A percentile compares a stretch with the other conserved stretches of the same genome.
Evolutionary conservation across 2,329 filamentous ascomycete genomes (phyloP).

Genomic region (Aureobasidium leucospermi): DNA sequence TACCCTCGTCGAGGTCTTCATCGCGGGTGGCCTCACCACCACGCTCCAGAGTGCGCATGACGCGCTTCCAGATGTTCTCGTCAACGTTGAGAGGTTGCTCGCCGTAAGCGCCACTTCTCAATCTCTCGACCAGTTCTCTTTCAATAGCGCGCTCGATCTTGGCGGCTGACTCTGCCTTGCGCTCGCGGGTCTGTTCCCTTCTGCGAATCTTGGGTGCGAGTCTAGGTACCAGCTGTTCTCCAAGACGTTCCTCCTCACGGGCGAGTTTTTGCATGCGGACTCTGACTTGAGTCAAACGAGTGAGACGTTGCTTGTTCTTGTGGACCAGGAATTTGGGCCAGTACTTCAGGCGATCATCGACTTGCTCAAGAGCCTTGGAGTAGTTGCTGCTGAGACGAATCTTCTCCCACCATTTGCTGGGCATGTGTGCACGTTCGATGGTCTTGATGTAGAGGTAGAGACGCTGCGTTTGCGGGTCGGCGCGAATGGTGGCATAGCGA

Average conservation of each 20-base stretch:
- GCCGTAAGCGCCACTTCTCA: slow-evolving; percentile 89
- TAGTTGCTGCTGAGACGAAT: slow-evolving; percentile 90
- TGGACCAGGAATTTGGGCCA: slow-evolving; percentile 90
- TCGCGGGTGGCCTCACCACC: slow-evolving; percentile 76
- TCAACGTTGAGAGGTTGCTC: slow-evolving; percentile 93
- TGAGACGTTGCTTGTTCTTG: slow-evolving; percentile 95
- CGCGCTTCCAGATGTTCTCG: slow-evolving; percentile 94
- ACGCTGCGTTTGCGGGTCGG: slow-evolving; percentile 69
- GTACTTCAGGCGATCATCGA: slow-evolving; percentile 81
- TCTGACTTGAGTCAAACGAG: slow-evolving; percentile 82
- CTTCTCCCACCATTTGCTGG: slow-evolving; percentile 88
- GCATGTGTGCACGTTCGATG: slow-evolving; percentile 78
- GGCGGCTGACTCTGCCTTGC: slow-evolving; percentile 52
- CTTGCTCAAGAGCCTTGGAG: slow-evolving; percentile 75
- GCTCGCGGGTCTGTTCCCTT: slow-evolving; percentile 41
- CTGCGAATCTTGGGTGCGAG: slow-evolving; percentile 78
- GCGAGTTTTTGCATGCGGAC: slow-evolving; percentile 70
- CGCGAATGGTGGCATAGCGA: slow-evolving; percentile 84
- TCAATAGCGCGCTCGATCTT: slow-evolving; percentile 96
- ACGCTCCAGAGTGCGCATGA: slow-evolving; percentile 81
- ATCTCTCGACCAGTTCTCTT: slow-evolving; percentile 81
- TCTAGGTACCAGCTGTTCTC: slow-evolving; percentile 81
- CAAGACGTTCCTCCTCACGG: slow-evolving; percentile 81
- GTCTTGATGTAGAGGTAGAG: slow-evolving; percentile 98
- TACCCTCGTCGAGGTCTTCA: slow-evolving; percentile 80